phyloP scores from a whole-genome alignment of 2,329 filamentous ascomycete genomes.

The Rutstroemia sp. region DNA sequence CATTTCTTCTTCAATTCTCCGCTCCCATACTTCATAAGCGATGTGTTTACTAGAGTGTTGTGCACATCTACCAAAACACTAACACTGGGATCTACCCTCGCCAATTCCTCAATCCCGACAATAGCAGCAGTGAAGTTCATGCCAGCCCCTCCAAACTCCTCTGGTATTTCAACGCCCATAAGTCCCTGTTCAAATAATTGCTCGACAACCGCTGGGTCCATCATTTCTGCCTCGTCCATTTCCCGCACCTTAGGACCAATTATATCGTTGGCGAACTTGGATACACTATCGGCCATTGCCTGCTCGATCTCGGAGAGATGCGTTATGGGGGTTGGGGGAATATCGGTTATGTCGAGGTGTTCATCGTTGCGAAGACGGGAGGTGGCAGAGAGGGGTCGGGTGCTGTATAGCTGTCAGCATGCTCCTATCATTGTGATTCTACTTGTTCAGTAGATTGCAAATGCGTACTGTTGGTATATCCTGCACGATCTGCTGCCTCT shows the following conservation, averaged over 20 bases:
- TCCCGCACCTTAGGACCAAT: slow-evolving; percentile 88
- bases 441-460: background rate
- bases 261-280: slow-evolving; percentile 82
- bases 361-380: slow-evolving; percentile 42
- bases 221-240: slow-evolving; percentile 94
- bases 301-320: slow-evolving; percentile 85
- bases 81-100: slow-evolving; percentile 87
- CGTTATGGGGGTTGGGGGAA: slow-evolving; percentile 86
- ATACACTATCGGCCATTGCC: slow-evolving; percentile 83
- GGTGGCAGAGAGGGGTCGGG: slow-evolving; percentile 55
- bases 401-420: slow-evolving; percentile 24
- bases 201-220: slow-evolving; percentile 84
- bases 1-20: slow-evolving; percentile 73
- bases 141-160: slow-evolving; percentile 91
- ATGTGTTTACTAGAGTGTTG: slow-evolving; percentile 96
- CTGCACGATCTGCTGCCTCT: slow-evolving; percentile 32
- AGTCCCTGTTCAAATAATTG: slow-evolving; percentile 95
- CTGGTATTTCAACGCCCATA: slow-evolving; percentile 96
- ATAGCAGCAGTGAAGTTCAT: slow-evolving; percentile 99
- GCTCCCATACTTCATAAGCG: slow-evolving; percentile 78
- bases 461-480: slow-evolving; percentile 35
- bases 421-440: background rate
- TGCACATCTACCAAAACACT: slow-evolving; percentile 95
- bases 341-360: slow-evolving; percentile 58
- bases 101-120: slow-evolving; percentile 93